Evolutionary conservation across 495 filamentous ascomycete genomes (phyloP).

Genomic region (Penicillium lagena): DNA sequence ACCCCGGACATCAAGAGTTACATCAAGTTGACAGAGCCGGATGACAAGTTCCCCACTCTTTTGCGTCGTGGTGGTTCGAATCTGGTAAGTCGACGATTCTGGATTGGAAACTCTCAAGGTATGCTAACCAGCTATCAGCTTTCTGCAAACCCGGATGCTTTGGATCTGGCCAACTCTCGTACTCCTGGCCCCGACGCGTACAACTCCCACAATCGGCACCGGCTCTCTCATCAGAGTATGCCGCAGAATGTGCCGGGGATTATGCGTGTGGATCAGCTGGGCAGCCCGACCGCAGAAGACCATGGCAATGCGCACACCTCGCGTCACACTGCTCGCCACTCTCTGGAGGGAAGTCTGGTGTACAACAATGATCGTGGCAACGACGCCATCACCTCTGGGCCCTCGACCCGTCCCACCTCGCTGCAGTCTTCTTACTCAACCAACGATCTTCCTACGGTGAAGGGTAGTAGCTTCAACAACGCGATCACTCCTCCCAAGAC

Average conservation of each 20-base stretch:
- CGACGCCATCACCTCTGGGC: constrained; percentile 17
- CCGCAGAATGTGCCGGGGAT: constrained; percentile 52
- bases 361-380: constrained; percentile 22
- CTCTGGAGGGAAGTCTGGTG: constrained; percentile 49
- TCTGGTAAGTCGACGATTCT: constrained; percentile 49
- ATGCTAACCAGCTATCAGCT: constrained; percentile 44
- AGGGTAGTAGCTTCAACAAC: constrained; percentile 46
- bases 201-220: constrained; percentile 65
- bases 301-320: constrained; percentile 12
- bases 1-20: constrained; percentile 62
- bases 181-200: constrained; percentile 61
- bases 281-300: constrained; percentile 14
- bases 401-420: constrained; percentile 26
- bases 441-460: constrained; percentile 83
- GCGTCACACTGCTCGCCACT: constrained; percentile 38
- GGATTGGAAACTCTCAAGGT: neutral
- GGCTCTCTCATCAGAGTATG: constrained; percentile 72
- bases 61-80: constrained; percentile 63
- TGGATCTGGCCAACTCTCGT: constrained; percentile 71
- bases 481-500: constrained; percentile 55
- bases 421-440: constrained; percentile 85
- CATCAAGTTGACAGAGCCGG: constrained; percentile 65
- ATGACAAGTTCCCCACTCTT: constrained; percentile 80
- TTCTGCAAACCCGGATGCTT: constrained; percentile 72
- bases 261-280: constrained; percentile 29